phyloP scores from a whole-genome alignment of 2,329 filamentous ascomycete genomes.

The Penicillium aurantiogriseum region DNA sequence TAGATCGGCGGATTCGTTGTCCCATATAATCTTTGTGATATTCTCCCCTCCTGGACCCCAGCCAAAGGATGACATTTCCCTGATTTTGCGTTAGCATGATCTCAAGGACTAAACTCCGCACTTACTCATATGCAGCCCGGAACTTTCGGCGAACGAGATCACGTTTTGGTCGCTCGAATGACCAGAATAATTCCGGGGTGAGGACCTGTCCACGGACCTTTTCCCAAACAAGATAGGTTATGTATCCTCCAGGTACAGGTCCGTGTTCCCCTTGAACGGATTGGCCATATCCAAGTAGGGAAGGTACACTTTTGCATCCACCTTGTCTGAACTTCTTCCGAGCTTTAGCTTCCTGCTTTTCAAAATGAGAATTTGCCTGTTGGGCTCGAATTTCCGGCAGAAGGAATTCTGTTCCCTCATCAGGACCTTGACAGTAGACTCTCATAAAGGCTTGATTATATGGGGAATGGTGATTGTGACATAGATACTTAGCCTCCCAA shows the following conservation, averaged over 20 bases:
- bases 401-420: slow-evolving; percentile 7
- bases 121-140: slow-evolving; percentile 5
- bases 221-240: slow-evolving; percentile 5
- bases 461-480: neutral
- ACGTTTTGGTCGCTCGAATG: slow-evolving; percentile 3
- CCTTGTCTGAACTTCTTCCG: slow-evolving; percentile 1
- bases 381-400: slow-evolving; percentile 2
- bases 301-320: slow-evolving; percentile 6
- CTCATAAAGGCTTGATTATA: slow-evolving; percentile 4
- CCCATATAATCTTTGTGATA: slow-evolving; percentile 6
- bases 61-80: slow-evolving; percentile 4
- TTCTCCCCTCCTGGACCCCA: slow-evolving; percentile 2
- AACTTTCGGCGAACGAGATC: slow-evolving; percentile 4
- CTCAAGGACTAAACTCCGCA: neutral
- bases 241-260: slow-evolving; percentile 7
- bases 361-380: slow-evolving; percentile 3
- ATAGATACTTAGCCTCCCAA: slow-evolving; percentile 8
- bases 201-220: slow-evolving; percentile 5
- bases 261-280: slow-evolving; percentile 3
- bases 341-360: slow-evolving; percentile 2
- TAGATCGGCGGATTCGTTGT: neutral
- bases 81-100: slow-evolving; percentile 3
- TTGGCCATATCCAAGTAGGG: slow-evolving; percentile 5
- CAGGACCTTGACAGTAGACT: slow-evolving; percentile 5
- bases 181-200: slow-evolving; percentile 1